Evolutionary conservation across 306 rosid species (phyloP).

Genomic region (Trifolium subterraneum): DNA sequence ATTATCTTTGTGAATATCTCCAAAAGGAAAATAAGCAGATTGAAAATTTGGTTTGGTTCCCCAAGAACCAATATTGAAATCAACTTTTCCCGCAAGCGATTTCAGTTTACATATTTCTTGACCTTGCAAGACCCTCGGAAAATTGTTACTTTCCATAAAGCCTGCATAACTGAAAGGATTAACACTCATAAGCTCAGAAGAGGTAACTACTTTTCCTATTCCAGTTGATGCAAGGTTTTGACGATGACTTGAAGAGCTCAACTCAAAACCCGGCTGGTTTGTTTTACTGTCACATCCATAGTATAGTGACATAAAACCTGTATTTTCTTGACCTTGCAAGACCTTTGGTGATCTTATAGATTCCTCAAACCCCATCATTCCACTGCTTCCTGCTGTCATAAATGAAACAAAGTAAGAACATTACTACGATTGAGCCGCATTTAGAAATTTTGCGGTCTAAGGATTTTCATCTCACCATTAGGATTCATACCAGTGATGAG

Average conservation of each 20-base stretch:
- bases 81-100: slow-evolving; percentile 68
- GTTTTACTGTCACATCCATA: slow-evolving; percentile 75
- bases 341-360: slow-evolving; percentile 96
- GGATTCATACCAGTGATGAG: slow-evolving; percentile 66
- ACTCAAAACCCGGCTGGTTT: slow-evolving; percentile 70
- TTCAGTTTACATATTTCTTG: slow-evolving; percentile 94
- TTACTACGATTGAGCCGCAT: not conserved
- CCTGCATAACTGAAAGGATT: slow-evolving; percentile 73
- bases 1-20: slow-evolving; percentile 59
- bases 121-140: slow-evolving; percentile 99
- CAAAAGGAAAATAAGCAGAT: slow-evolving; percentile 65
- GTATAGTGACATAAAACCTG: slow-evolving; percentile 80
- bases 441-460: not conserved
- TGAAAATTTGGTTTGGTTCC: slow-evolving; percentile 65
- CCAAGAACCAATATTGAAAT: slow-evolving; percentile 71
- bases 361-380: slow-evolving; percentile 88
- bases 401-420: slow-evolving; percentile 15
- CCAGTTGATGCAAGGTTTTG: slow-evolving; percentile 63
- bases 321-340: slow-evolving; percentile 99
- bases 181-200: slow-evolving; percentile 67
- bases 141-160: slow-evolving; percentile 76
- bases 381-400: slow-evolving; percentile 65
- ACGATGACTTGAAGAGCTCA: slow-evolving; percentile 67
- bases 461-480: too few relatives aligned
- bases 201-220: slow-evolving; percentile 51